A percentile compares a stretch with the other conserved stretches of the same genome.
These are phyloP conservation scores for Alternaria brassicae DNA, from an alignment of 2,329 filamentous ascomycete genomes.

Conservation along the genomic window DNA sequence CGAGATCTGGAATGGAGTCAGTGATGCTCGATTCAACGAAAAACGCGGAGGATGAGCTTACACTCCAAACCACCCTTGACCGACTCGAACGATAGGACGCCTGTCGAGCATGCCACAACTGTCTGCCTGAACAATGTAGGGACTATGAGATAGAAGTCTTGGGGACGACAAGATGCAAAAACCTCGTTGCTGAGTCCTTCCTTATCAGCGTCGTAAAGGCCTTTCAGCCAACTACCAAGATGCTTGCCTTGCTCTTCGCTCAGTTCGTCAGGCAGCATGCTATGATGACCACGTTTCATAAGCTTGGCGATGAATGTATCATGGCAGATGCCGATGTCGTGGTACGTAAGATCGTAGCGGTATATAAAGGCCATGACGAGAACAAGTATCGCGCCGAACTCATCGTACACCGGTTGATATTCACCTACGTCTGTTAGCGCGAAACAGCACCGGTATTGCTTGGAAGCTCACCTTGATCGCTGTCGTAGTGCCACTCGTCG, in stretches of 20 bases:
- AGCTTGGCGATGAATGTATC: constrained; percentile 75
- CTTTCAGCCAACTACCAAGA: constrained; percentile 76
- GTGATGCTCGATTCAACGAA: neutral
- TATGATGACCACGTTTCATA: constrained; percentile 65
- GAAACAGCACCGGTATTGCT: neutral
- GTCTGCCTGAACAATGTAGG: constrained; percentile 80
- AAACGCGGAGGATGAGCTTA: constrained; percentile 53
- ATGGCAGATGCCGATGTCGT: constrained; percentile 69
- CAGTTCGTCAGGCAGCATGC: constrained; percentile 65
- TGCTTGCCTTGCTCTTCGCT: constrained; percentile 70
- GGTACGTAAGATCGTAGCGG: constrained; percentile 70
- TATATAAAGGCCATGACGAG: constrained; percentile 77
- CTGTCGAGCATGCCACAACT: constrained; percentile 71
- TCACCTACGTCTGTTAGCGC: constrained; percentile 60
- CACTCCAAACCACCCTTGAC: constrained; percentile 80
- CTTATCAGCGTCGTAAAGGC: constrained; percentile 70
- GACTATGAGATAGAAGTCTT: constrained; percentile 81
- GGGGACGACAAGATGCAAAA: constrained; percentile 81
- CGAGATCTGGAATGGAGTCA: constrained; percentile 62
- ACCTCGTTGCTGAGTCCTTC: constrained; percentile 81
- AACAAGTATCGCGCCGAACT: constrained; percentile 79
- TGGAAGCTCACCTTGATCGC: constrained; percentile 68
- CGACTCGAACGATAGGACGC: constrained; percentile 70
- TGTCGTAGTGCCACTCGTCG: constrained; percentile 81
- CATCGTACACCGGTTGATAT: constrained; percentile 85